Percentiles rank a stretch among this genome's conserved stretches.
phyloP scores from a whole-genome alignment of 176 grass and related monocot genomes.

The Ensete ventricosum region DNA sequence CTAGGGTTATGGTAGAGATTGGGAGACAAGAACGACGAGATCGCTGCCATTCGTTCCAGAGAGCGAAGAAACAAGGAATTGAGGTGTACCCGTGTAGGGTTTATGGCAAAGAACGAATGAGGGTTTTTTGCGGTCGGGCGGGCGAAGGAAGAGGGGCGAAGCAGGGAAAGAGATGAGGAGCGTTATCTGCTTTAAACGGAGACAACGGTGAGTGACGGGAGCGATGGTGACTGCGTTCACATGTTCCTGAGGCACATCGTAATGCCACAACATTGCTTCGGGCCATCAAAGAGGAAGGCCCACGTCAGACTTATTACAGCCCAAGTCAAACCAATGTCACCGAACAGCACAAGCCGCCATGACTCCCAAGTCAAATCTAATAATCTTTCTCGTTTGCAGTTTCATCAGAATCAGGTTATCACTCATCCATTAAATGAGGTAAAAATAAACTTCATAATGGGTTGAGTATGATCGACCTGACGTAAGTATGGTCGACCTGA shows the following conservation, averaged over 20 bases:
- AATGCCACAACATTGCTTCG: not conserved
- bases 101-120: not conserved
- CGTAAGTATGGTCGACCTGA: too few relatives aligned
- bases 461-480: too few relatives aligned
- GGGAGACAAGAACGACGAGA: constrained; percentile 3
- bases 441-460: too few relatives aligned
- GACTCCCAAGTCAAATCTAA: too few relatives aligned
- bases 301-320: too few relatives aligned
- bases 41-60: not conserved
- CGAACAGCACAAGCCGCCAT: too few relatives aligned
- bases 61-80: too few relatives aligned
- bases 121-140: not conserved
- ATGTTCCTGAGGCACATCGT: not conserved
- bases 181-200: not conserved
- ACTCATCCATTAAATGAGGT: too few relatives aligned
- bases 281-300: too few relatives aligned
- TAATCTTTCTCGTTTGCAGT: too few relatives aligned
- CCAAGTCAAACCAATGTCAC: too few relatives aligned
- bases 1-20: constrained; percentile 4
- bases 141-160: not conserved
- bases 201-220: not conserved
- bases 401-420: too few relatives aligned
- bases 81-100: not conserved
- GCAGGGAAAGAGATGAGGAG: not conserved
- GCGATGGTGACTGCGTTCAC: not conserved